Evolutionary conservation across 2,329 filamentous ascomycete genomes (phyloP).

Genomic region (Colletotrichum abscissum): DNA sequence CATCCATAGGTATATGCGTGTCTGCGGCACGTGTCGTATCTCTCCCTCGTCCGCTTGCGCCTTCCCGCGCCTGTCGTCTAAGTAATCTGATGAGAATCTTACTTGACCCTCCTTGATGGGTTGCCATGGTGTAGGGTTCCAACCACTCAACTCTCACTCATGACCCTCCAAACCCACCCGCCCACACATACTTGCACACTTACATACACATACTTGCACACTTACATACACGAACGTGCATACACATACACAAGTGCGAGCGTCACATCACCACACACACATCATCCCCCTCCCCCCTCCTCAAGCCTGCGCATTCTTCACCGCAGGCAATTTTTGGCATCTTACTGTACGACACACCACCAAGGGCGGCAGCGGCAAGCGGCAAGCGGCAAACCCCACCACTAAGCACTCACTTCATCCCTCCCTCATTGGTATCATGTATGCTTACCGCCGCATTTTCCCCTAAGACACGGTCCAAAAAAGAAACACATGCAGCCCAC

Average conservation of each 20-base stretch:
- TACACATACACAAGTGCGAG: background rate
- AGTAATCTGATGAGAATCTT: conserved; percentile 1
- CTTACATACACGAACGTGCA: background rate
- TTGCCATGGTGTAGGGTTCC: background rate
- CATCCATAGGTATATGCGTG: background rate
- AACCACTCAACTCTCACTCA: no score
- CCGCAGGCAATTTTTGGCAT: conserved; percentile 1
- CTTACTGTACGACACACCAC: conserved; percentile 8
- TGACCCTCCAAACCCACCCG: background rate
- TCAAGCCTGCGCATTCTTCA: background rate
- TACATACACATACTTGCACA: background rate
- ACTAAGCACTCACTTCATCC: background rate
- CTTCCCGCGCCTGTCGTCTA: conserved; percentile 24
- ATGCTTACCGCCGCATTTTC: background rate
- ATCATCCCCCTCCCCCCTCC: background rate
- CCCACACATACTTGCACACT: background rate
- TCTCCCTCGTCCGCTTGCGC: background rate
- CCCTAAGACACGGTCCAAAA: background rate
- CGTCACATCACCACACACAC: background rate
- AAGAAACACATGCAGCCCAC: conserved; percentile 1
- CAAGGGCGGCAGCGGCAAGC: conserved; percentile 11
- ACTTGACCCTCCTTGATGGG: background rate
- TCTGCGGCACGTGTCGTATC: background rate
- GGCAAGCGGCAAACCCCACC: conserved; percentile 2
- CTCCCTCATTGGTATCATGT: background rate